Conservation (phyloP, 345 rosid genomes). For the Syzygium oleosum region DNA sequence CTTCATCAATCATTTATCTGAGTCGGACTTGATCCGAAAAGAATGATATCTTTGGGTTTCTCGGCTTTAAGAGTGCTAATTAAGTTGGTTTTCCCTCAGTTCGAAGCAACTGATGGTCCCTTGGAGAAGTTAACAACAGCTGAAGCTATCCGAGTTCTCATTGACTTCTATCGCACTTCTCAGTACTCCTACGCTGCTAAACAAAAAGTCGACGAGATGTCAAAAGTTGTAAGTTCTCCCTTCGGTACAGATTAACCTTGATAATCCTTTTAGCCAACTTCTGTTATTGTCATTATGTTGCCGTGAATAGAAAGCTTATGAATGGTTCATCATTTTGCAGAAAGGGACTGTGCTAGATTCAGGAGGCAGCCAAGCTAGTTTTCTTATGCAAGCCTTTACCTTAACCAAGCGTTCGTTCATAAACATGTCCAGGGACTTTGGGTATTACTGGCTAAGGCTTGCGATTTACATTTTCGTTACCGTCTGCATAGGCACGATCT, state of each 20-base stretch:
- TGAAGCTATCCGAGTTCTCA: conserved; percentile 67
- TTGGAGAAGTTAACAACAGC: conserved; percentile 80
- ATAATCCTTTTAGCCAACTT: neutral
- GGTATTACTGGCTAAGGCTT: conserved; percentile 97
- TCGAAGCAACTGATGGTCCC: conserved; percentile 72
- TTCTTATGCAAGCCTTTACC: conserved; percentile 70
- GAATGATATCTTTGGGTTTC: neutral
- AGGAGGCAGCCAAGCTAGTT: conserved; percentile 96
- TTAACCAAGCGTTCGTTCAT: conserved; percentile 82
- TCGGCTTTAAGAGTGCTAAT: neutral
- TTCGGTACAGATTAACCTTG: neutral
- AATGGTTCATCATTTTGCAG: conserved; percentile 23
- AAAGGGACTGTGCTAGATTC: conserved; percentile 87
- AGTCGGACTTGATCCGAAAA: neutral
- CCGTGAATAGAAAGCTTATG: neutral
- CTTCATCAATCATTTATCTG: neutral
- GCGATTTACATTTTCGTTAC: conserved; percentile 74
- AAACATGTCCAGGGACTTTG: conserved; percentile 98
- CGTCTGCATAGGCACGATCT: conserved; percentile 87
- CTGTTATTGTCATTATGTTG: neutral
- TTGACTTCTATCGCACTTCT: conserved; percentile 56
- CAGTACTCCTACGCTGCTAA: conserved; percentile 48
- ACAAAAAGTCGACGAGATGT: conserved; percentile 73
- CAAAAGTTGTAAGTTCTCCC: conserved; percentile 66
- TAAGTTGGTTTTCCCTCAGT: conserved; percentile 25